phyloP scores from a whole-genome alignment of 306 rosid genomes.

The Senna tora region DNA sequence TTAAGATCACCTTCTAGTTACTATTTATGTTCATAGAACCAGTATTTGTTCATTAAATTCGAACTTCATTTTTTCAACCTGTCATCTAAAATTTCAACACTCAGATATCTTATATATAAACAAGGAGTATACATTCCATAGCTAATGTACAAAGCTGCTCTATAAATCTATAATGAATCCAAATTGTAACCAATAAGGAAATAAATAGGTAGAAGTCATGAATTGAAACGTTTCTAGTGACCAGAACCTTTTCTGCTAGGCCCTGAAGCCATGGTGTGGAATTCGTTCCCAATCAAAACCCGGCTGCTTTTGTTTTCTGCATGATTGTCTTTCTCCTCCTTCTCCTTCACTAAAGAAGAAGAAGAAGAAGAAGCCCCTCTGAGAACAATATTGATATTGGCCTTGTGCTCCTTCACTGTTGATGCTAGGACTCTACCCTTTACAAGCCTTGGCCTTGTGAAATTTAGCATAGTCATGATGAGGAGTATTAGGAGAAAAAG shows the following conservation, averaged over 20 bases:
- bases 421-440: conserved; percentile 50
- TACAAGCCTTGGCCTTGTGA: conserved; percentile 38
- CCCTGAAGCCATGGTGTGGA: conserved; percentile 71
- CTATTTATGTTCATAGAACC: not conserved
- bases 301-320: conserved; percentile 13
- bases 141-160: conserved; percentile 41
- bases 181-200: conserved; percentile 6
- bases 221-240: conserved; percentile 49
- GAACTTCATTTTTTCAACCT: not conserved
- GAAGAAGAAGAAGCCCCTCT: conserved; percentile 23
- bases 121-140: conserved; percentile 35
- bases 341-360: conserved; percentile 16
- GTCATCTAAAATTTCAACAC: conserved; percentile 20
- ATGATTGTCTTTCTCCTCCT: conserved; percentile 20
- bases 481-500: conserved; percentile 35
- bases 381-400: conserved; percentile 1
- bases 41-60: not conserved
- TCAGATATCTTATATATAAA: conserved; percentile 32
- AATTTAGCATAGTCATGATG: conserved; percentile 38
- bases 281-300: conserved; percentile 41
- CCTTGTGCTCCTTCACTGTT: not conserved
- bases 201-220: not conserved
- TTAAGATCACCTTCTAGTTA: conserved; percentile 6
- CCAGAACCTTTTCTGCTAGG: conserved; percentile 87
- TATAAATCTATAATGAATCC: conserved; percentile 16